Conservation (phyloP, 1,139 yeast genomes). For the Wickerhamomyces sp. region DNA sequence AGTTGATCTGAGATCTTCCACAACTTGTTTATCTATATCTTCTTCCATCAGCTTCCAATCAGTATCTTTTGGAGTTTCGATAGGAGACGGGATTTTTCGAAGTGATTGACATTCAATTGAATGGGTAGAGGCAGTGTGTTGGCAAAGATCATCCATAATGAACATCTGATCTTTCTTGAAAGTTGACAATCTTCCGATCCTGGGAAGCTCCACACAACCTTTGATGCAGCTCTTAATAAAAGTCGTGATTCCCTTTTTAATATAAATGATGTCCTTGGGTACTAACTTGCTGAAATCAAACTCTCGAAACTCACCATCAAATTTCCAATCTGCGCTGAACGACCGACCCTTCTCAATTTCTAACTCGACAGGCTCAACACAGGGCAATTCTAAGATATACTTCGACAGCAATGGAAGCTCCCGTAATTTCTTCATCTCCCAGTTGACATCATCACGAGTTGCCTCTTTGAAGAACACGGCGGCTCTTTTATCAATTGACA, state of each 20-base stretch:
- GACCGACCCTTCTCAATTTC: not conserved
- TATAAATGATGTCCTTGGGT: conserved; percentile 8
- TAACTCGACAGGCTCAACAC: not conserved
- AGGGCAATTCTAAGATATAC: not conserved
- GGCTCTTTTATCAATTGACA: conserved; percentile 11
- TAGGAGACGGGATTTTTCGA: no score
- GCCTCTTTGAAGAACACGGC: conserved; percentile 6
- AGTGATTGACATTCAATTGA: no score
- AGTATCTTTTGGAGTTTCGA: no score
- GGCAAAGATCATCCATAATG: not conserved
- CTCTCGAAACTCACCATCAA: not conserved
- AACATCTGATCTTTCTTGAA: not conserved
- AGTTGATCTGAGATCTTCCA: no score
- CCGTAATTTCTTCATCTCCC: not conserved
- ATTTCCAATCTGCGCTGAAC: not conserved
- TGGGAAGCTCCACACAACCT: not conserved
- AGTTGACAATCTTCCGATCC: not conserved
- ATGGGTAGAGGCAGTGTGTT: no score
- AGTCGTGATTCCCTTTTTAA: conserved; percentile 8
- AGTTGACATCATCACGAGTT: not conserved
- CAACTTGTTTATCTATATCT: not conserved
- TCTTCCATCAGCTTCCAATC: not conserved
- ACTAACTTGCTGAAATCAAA: conserved; percentile 2
- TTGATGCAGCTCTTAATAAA: conserved; percentile 8
- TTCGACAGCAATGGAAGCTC: not conserved